These are phyloP conservation scores for Auricularia heimuer DNA, from an alignment of 768 basidiomycete species.

Conservation along the genomic window DNA sequence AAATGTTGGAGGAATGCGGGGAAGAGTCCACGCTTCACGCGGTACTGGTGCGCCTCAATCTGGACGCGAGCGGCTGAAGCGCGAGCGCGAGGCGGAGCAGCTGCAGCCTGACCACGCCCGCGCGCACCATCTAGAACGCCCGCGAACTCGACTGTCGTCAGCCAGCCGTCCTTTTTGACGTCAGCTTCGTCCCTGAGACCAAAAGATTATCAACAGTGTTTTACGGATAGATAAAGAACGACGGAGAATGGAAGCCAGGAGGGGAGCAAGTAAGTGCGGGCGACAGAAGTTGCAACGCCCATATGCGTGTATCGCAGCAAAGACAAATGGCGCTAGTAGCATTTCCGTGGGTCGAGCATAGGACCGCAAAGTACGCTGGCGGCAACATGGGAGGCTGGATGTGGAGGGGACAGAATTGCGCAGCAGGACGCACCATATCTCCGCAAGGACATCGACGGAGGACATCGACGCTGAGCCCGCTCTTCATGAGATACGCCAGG, in stretches of 20 bases:
- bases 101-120: too few relatives aligned
- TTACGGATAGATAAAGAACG: too few relatives aligned
- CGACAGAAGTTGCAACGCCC: too few relatives aligned
- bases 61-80: constrained; percentile 44
- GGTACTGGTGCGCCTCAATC: constrained; percentile 66
- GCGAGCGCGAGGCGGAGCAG: too few relatives aligned
- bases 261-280: too few relatives aligned
- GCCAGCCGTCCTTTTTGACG: not conserved
- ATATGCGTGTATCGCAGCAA: too few relatives aligned
- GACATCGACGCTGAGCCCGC: not conserved
- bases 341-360: too few relatives aligned
- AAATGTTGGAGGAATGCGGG: constrained; percentile 72
- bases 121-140: not conserved
- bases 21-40: constrained; percentile 70
- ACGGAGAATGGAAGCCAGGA: too few relatives aligned
- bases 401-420: too few relatives aligned
- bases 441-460: not conserved
- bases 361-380: too few relatives aligned
- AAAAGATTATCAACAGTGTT: not conserved
- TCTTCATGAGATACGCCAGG: not conserved
- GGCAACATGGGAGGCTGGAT: too few relatives aligned
- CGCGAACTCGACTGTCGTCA: not conserved
- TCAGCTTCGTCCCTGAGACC: not conserved
- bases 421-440: not conserved
- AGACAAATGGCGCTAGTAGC: too few relatives aligned